These are phyloP conservation scores for Endocarpon pusillum DNA, from an alignment of 495 filamentous ascomycete genomes.

Conservation along the genomic window DNA sequence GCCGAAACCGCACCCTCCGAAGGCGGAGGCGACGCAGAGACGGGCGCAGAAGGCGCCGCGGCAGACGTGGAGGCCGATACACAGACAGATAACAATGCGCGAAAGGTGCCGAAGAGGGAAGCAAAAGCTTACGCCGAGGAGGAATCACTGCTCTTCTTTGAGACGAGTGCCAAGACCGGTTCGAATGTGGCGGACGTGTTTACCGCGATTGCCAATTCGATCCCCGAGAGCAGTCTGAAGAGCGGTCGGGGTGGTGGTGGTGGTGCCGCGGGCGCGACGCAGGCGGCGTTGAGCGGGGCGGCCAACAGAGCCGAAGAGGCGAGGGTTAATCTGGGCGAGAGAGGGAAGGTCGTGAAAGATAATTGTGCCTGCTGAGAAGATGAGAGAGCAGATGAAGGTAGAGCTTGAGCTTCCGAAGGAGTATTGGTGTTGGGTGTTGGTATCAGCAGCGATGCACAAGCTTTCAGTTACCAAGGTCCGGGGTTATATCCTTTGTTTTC, in stretches of 20 bases:
- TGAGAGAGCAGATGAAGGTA: neutral
- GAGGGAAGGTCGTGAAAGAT: slow-evolving; percentile 44
- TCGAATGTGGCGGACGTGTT: slow-evolving; percentile 89
- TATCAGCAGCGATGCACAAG: no score
- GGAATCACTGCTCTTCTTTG: slow-evolving; percentile 84
- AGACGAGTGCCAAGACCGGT: slow-evolving; percentile 94
- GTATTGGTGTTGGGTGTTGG: no score
- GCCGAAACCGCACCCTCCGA: slow-evolving; percentile 17
- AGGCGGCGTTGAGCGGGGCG: slow-evolving; percentile 20
- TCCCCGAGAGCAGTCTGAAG: slow-evolving; percentile 91
- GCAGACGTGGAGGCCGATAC: slow-evolving; percentile 34
- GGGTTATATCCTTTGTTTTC: no score
- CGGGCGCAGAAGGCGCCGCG: slow-evolving; percentile 14
- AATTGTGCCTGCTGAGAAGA: slow-evolving; percentile 1
- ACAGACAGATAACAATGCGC: slow-evolving; percentile 49
- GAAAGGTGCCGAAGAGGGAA: slow-evolving; percentile 73
- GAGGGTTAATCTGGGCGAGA: slow-evolving; percentile 51
- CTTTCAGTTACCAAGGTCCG: no score
- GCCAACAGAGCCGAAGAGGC: slow-evolving; percentile 28
- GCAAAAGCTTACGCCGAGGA: slow-evolving; percentile 91
- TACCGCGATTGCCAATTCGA: slow-evolving; percentile 94
- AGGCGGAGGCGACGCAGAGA: slow-evolving; percentile 11
- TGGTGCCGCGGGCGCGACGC: slow-evolving; percentile 30
- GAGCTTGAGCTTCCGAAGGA: no score
- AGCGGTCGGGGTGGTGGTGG: slow-evolving; percentile 51